Percentiles rank a stretch among this genome's conserved stretches.
Evolutionary conservation across 768 basidiomycete species (phyloP).

Genomic region (Suillus subaureus): DNA sequence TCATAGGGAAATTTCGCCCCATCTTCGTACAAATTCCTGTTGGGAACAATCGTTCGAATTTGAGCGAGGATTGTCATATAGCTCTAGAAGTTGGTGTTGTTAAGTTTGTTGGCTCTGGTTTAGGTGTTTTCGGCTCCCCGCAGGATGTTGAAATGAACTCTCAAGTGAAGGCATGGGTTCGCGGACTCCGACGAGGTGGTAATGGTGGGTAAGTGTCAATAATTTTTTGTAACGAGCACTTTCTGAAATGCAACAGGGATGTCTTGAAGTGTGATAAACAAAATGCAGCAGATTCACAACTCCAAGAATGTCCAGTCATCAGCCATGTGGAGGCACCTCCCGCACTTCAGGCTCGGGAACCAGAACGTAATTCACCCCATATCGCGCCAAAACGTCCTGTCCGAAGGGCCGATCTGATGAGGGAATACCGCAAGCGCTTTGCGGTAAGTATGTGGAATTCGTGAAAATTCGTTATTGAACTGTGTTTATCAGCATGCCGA

Average conservation of each 20-base stretch:
- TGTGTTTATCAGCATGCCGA: neutral
- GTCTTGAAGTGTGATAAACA: constrained; percentile 49
- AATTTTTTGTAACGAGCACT: constrained; percentile 34
- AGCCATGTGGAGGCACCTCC: constrained; percentile 4
- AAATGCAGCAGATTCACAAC: constrained; percentile 18
- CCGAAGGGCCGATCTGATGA: neutral
- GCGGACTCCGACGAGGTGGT: constrained; percentile 56
- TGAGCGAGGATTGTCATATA: constrained; percentile 45
- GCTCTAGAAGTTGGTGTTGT: constrained; percentile 56
- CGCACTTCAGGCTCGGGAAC: constrained; percentile 10
- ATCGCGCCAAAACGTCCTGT: neutral
- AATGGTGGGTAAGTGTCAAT: constrained; percentile 58
- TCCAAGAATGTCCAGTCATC: constrained; percentile 10
- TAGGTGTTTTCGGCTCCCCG: constrained; percentile 52
- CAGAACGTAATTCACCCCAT: neutral
- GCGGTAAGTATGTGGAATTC: neutral
- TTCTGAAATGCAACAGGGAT: constrained; percentile 51
- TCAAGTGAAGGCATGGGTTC: constrained; percentile 51
- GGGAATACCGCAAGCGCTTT: neutral
- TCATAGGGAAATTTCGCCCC: constrained; percentile 51
- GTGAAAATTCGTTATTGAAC: neutral
- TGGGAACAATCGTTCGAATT: constrained; percentile 34
- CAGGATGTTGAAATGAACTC: constrained; percentile 43
- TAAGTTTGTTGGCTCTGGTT: constrained; percentile 42
- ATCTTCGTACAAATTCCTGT: constrained; percentile 57